A percentile compares a stretch with the other conserved stretches of the same genome.
Evolutionary conservation across 2,329 filamentous ascomycete species (phyloP).

Genomic region (Thelonectria blattea): DNA sequence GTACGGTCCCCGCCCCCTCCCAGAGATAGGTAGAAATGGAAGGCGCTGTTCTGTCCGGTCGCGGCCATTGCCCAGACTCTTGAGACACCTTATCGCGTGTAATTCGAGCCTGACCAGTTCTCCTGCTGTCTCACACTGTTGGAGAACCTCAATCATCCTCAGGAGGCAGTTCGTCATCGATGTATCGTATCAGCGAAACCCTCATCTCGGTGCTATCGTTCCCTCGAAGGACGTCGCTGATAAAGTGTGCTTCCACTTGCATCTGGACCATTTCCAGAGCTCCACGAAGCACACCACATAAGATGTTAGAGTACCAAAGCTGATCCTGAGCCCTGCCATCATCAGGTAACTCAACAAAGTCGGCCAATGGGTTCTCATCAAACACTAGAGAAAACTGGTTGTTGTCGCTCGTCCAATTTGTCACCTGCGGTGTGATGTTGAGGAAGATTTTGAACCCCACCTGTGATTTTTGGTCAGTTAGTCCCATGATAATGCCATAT

Average conservation of each 20-base stretch:
- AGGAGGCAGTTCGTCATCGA: conserved; percentile 95
- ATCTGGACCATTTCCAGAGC: conserved; percentile 99
- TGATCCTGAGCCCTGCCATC: conserved; percentile 95
- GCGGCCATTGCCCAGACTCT: not conserved
- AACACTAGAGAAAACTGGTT: conserved; percentile 97
- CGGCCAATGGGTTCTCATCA: conserved; percentile 94
- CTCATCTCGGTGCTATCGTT: conserved; percentile 98
- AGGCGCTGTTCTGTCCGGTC: not conserved
- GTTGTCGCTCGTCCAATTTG: conserved; percentile 95
- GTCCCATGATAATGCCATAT: not conserved
- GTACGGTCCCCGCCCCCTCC: not conserved
- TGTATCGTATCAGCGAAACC: conserved; percentile 88
- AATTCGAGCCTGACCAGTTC: not conserved
- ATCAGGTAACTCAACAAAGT: conserved; percentile 97
- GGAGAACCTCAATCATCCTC: conserved; percentile 77
- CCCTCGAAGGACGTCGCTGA: conserved; percentile 89
- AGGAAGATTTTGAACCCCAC: conserved; percentile 99
- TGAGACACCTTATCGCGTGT: not conserved
- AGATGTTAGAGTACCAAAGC: conserved; percentile 97
- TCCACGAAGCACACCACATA: conserved; percentile 90
- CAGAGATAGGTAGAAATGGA: not conserved
- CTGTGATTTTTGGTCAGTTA: conserved; percentile 52
- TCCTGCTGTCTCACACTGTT: not conserved
- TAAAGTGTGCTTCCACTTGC: conserved; percentile 97
- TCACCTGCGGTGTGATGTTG: conserved; percentile 91